Base-by-base conservation (phyloP, 2,329 filamentous ascomycete genomes). In the Aspergillus luchuensis region DNA sequence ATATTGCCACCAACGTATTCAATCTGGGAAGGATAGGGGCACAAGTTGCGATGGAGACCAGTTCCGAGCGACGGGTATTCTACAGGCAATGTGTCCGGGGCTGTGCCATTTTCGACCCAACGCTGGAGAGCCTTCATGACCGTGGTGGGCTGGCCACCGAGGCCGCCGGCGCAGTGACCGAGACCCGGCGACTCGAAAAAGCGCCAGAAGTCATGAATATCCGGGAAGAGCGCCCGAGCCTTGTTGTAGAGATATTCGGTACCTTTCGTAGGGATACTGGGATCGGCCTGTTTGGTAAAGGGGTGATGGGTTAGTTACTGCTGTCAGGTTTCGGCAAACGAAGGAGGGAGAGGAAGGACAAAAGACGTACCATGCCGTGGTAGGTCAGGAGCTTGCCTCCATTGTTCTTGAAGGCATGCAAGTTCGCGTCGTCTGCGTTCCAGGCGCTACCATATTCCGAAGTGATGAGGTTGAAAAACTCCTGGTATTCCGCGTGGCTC, bases 91-190 rank as follows among this genome's bases (percentile, higher is more conserved):
- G 60, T 66, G 52, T 67, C 66, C 2, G 65, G 66, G 2, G 61
- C 60, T 6, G 59, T 61, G 39, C 56, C 57, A 15, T 56, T 59
- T 48, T 70, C 67, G 2, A 66, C 60, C 61, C 61, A 63, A 23
- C 49, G 50, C 8, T 43, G 55, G 1, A 60, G 58, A 5, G 61
- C 58, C 3, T 61, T 39, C 28, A 63, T 43, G 1, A 58, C 52
- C n/a, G 61, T 61, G 25, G 56, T 57, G 5, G 58, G 61, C 58
- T 63, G 61, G 10, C 49, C 58, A 15, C 55, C 58, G 38, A 36
- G 36, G 17, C 58, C 58, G 10, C 47, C 53, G 11, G 58, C 17
- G 13, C 53, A 60, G 48, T 60, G 58, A n/a, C 58, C 58, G 8
- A 60, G 25, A 23, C 58, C 58, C 5, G 52, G 58, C 2, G 53